Evolutionary conservation across 768 basidiomycete genomes (phyloP).

Genomic region (Pleurotus pulmonarius): DNA sequence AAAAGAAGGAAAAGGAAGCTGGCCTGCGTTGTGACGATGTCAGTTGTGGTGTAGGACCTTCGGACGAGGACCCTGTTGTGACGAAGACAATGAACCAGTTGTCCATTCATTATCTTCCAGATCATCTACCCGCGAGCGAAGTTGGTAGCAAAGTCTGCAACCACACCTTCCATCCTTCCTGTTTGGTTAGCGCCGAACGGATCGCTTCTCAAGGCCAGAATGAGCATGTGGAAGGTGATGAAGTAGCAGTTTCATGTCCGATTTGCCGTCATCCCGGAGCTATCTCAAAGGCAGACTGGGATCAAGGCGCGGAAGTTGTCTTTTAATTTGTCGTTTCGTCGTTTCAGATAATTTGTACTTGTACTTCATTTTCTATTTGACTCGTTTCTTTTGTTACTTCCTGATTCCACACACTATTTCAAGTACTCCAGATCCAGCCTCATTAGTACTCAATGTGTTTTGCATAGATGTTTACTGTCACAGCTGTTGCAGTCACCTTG

Average conservation of each 20-base stretch:
- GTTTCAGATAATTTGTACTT: neutral
- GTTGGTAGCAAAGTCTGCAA: conserved; percentile 38
- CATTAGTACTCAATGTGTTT: too few species aligned
- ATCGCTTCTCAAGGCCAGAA: conserved; percentile 61
- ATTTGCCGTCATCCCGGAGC: conserved; percentile 65
- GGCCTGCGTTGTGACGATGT: conserved; percentile 71
- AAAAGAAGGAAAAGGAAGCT: conserved; percentile 67
- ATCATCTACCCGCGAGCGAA: conserved; percentile 13
- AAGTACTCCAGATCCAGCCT: too few species aligned
- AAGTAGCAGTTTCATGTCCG: conserved; percentile 71
- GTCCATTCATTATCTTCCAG: conserved; percentile 24
- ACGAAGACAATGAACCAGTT: conserved; percentile 32
- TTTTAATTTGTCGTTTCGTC: conserved; percentile 9
- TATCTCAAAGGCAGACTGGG: conserved; percentile 61
- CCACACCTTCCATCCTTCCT: conserved; percentile 71
- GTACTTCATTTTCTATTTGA: neutral
- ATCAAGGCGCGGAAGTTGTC: conserved; percentile 32
- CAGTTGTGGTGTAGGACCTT: conserved; percentile 72
- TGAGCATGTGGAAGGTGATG: conserved; percentile 29
- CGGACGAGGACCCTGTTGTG: conserved; percentile 62
- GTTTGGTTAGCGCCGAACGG: conserved; percentile 66
- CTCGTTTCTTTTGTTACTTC: neutral
- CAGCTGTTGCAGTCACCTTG: too few species aligned
- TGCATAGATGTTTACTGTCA: too few species aligned
- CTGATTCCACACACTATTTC: too few species aligned